These are phyloP conservation scores for Ilex aquifolium DNA, from an alignment of 257 asterid species.

Conservation along the genomic window DNA sequence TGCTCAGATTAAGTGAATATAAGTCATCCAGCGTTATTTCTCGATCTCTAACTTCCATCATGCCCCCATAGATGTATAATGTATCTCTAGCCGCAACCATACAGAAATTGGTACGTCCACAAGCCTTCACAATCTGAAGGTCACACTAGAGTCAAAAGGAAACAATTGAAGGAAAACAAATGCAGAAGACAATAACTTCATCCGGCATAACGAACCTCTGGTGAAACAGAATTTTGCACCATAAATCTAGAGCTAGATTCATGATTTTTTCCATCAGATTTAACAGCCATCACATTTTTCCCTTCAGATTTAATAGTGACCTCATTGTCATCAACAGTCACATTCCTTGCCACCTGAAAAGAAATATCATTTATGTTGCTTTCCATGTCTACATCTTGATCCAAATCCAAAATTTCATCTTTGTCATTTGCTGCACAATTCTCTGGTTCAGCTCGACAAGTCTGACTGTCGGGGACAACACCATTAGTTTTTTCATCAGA, in stretches of 20 bases:
- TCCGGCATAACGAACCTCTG: slow-evolving; percentile 55
- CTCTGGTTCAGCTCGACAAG: slow-evolving; percentile 27
- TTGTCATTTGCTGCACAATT: slow-evolving; percentile 32
- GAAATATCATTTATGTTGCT: slow-evolving; percentile 47
- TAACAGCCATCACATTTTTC: slow-evolving; percentile 25
- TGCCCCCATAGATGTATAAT: slow-evolving; percentile 83
- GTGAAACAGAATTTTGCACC: slow-evolving; percentile 58
- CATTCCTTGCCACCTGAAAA: slow-evolving; percentile 39
- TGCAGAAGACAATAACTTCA: neutral
- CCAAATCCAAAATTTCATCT: slow-evolving; percentile 48
- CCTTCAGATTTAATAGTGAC: slow-evolving; percentile 32
- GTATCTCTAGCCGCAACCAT: slow-evolving; percentile 86
- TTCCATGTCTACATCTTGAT: slow-evolving; percentile 39
- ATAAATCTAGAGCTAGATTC: slow-evolving; percentile 37
- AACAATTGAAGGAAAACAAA: slow-evolving; percentile 12
- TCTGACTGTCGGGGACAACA: slow-evolving; percentile 33
- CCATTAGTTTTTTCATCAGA: slow-evolving; percentile 30
- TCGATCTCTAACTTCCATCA: slow-evolving; percentile 90
- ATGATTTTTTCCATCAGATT: slow-evolving; percentile 20
- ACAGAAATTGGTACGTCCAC: slow-evolving; percentile 93
- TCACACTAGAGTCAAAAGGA: slow-evolving; percentile 12
- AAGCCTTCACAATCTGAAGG: slow-evolving; percentile 82
- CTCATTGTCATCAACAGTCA: slow-evolving; percentile 27
- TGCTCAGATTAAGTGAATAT: slow-evolving; percentile 80
- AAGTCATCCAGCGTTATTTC: slow-evolving; percentile 94